These are phyloP conservation scores for Malania oleifera DNA, from an alignment of 164 flowering plant species.

Conservation along the genomic window DNA sequence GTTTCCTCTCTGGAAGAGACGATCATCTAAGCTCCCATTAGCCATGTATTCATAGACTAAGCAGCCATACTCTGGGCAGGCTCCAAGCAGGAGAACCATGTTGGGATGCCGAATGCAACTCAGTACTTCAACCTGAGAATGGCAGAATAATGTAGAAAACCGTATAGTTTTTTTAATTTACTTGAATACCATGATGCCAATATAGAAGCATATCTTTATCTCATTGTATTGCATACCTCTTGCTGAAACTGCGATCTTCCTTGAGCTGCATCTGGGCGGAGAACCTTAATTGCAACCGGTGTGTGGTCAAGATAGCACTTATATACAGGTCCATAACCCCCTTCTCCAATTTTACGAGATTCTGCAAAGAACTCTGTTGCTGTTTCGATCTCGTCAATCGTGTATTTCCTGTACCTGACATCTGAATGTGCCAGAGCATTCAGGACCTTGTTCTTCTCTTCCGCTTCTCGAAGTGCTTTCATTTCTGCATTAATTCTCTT, in stretches of 20 bases:
- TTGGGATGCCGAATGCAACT: slow-evolving; percentile 52
- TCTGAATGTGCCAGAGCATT: slow-evolving; percentile 30
- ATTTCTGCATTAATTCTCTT: slow-evolving; percentile 47
- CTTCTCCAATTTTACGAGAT: slow-evolving; percentile 55
- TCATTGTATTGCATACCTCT: slow-evolving; percentile 32
- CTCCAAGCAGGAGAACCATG: slow-evolving; percentile 54
- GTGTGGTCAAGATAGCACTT: slow-evolving; percentile 51
- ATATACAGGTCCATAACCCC: slow-evolving; percentile 64
- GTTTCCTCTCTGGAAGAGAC: slow-evolving; percentile 40
- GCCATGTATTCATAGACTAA: slow-evolving; percentile 56
- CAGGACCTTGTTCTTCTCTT: slow-evolving; percentile 37
- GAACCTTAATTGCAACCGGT: slow-evolving; percentile 51
- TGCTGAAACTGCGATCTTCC: slow-evolving; percentile 64
- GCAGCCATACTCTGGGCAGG: slow-evolving; percentile 52
- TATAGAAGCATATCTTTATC: not conserved
- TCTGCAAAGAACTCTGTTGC: slow-evolving; percentile 43
- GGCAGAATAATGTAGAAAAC: not conserved
- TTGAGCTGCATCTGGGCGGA: slow-evolving; percentile 63
- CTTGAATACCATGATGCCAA: not conserved
- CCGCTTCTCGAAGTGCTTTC: slow-evolving; percentile 43
- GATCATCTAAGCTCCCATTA: slow-evolving; percentile 64
- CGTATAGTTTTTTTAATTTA: not conserved
- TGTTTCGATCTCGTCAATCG: slow-evolving; percentile 53
- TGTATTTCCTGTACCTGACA: slow-evolving; percentile 41
- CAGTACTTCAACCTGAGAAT: slow-evolving; percentile 44